phyloP scores from a whole-genome alignment of 2,329 filamentous ascomycete genomes.

The Aspergillus neotritici region DNA sequence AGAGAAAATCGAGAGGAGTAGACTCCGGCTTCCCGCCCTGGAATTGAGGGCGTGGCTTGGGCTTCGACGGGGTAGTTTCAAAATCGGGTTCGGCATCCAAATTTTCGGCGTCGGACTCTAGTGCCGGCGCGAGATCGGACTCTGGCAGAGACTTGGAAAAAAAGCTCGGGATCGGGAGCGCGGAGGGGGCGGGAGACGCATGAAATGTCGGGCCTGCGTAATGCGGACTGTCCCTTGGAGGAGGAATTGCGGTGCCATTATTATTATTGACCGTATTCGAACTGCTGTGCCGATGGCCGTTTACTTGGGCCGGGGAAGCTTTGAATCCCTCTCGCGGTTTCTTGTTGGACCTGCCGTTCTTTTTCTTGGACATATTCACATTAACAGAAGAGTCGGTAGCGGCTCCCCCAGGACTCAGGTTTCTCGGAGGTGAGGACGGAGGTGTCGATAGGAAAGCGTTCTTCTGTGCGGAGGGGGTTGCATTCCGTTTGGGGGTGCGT shows the following conservation, averaged over 20 bases:
- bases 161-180: conserved; percentile 86
- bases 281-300: conserved; percentile 28
- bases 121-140: conserved; percentile 39
- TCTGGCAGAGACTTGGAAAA: conserved; percentile 69
- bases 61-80: conserved; percentile 43
- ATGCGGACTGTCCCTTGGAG: conserved; percentile 33
- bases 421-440: conserved; percentile 33
- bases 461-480: conserved; percentile 29
- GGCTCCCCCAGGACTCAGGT: conserved; percentile 26
- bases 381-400: conserved; percentile 28
- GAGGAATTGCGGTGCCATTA: conserved; percentile 37
- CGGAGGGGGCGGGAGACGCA: conserved; percentile 84
- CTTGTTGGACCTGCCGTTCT: conserved; percentile 31
- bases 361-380: conserved; percentile 31
- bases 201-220: conserved; percentile 96
- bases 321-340: conserved; percentile 29
- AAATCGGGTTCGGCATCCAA: conserved; percentile 29
- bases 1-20: conserved; percentile 84
- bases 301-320: conserved; percentile 21
- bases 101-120: conserved; percentile 38
- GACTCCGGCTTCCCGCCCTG: conserved; percentile 46
- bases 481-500: conserved; percentile 32
- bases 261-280: conserved; percentile 28
- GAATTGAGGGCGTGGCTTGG: conserved; percentile 33
- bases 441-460: conserved; percentile 27